These are phyloP conservation scores for Lachancea fermentati DNA, from an alignment of 805 yeast species.

Conservation along the genomic window DNA sequence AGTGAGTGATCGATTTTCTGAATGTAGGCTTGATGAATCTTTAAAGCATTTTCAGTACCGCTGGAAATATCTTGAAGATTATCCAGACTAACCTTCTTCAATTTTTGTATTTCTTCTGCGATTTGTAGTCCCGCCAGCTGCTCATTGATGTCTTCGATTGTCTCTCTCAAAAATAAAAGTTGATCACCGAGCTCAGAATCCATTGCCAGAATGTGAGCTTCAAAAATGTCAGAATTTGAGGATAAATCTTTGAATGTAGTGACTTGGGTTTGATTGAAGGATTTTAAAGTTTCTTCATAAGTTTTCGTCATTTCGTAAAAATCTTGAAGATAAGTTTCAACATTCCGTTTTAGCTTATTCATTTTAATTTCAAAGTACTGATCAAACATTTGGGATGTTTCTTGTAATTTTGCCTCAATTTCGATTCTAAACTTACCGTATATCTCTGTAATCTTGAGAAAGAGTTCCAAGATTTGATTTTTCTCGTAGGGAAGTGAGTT, in stretches of 20 bases:
- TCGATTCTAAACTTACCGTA: slow-evolving; percentile 20
- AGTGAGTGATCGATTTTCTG: slow-evolving; percentile 1
- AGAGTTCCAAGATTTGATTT: slow-evolving; percentile 43
- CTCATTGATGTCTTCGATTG: slow-evolving; percentile 16
- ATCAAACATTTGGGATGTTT: background rate
- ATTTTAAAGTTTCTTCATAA: background rate
- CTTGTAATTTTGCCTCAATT: slow-evolving; percentile 3
- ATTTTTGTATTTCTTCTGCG: slow-evolving; percentile 14
- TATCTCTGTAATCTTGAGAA: slow-evolving; percentile 41
- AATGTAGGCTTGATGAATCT: background rate
- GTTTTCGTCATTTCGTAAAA: background rate
- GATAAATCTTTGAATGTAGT: background rate
- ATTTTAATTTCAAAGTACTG: background rate
- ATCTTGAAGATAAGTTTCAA: slow-evolving; percentile 2
- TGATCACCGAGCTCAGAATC: background rate
- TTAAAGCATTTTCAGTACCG: background rate
- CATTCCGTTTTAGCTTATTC: slow-evolving; percentile 1
- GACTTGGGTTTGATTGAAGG: slow-evolving; percentile 1
- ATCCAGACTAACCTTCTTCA: slow-evolving; percentile 4
- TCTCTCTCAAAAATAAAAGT: background rate
- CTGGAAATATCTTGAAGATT: background rate
- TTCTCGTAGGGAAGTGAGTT: slow-evolving; percentile 48
- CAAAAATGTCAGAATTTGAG: background rate
- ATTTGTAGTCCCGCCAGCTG: slow-evolving; percentile 23
- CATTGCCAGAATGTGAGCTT: background rate